phyloP scores from a whole-genome alignment of 306 rosid species.

The Cucurbita pepo region DNA sequence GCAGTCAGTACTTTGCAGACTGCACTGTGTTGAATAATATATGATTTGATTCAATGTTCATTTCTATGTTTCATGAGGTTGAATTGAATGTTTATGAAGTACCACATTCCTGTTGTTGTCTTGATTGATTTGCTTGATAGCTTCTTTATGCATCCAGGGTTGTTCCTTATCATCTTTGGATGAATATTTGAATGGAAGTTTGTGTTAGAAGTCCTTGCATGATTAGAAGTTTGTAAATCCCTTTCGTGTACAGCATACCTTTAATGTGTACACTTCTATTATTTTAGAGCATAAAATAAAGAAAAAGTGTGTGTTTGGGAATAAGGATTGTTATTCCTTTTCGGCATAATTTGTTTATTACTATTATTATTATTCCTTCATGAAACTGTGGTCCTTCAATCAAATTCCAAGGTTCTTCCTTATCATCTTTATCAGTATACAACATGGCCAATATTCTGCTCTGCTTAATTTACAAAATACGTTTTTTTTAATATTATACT shows the following conservation, averaged over 20 bases:
- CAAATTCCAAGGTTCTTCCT: background rate
- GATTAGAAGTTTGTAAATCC: background rate
- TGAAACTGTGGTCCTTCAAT: background rate
- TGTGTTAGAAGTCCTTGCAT: background rate
- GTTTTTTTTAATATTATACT: too few relatives aligned
- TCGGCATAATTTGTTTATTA: background rate
- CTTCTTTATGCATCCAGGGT: background rate
- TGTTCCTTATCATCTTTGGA: background rate
- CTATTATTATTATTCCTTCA: background rate
- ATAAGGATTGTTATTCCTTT: background rate
- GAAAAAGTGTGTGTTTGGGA: background rate
- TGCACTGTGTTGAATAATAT: conserved; percentile 1
- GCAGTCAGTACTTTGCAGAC: background rate
- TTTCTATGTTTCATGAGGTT: background rate
- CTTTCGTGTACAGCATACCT: too few relatives aligned
- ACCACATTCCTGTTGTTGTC: background rate
- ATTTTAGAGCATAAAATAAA: too few relatives aligned
- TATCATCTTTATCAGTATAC: background rate
- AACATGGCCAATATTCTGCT: background rate
- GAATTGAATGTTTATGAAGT: background rate
- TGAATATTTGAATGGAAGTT: background rate
- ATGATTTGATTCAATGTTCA: background rate
- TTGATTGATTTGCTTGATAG: background rate
- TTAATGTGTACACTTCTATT: too few relatives aligned
- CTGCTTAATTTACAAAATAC: too few relatives aligned